phyloP scores from a whole-genome alignment of 2,329 filamentous ascomycete genomes.

The Ophiostoma australiae region DNA sequence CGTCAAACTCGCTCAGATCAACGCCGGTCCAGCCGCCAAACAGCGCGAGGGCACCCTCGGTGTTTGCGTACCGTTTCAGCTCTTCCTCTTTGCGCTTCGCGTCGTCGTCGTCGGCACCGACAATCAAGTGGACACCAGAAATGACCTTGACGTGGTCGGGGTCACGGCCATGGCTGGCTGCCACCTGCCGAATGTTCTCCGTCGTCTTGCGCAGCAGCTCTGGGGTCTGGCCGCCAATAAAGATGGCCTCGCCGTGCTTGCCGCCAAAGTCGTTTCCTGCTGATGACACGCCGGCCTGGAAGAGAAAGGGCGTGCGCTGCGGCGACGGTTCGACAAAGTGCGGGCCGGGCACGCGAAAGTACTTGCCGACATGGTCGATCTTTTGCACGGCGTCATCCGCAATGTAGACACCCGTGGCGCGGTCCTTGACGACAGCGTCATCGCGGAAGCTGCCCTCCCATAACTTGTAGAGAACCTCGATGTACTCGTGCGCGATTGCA shows the following conservation, averaged over 20 bases:
- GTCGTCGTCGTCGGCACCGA: conserved; percentile 27
- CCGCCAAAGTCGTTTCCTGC: conserved; percentile 29
- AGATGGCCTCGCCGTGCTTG: conserved; percentile 31
- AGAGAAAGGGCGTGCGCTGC: conserved; percentile 28
- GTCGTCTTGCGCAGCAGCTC: conserved; percentile 19
- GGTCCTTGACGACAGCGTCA: conserved; percentile 25
- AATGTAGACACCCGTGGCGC: conserved; percentile 19
- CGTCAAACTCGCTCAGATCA: conserved; percentile 34
- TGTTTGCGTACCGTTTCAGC: conserved; percentile 33
- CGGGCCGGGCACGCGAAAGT: conserved; percentile 21
- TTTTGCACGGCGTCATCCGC: conserved; percentile 21
- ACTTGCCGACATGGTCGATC: conserved; percentile 25
- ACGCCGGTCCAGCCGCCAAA: conserved; percentile 31
- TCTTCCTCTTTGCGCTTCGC: conserved; percentile 29
- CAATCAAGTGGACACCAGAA: conserved; percentile 25
- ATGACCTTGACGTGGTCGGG: conserved; percentile 29
- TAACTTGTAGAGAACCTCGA: conserved; percentile 29
- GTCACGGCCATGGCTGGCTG: conserved; percentile 32
- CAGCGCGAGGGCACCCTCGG: conserved; percentile 28
- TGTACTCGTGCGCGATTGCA: conserved; percentile 28
- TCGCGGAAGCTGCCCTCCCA: conserved; percentile 21
- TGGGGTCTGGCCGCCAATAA: conserved; percentile 27
- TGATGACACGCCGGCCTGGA: conserved; percentile 30
- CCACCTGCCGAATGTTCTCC: conserved; percentile 24
- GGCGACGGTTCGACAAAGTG: conserved; percentile 30